Conservation (phyloP, 2,329 filamentous ascomycete genomes). For the Scedosporium boydii region DNA sequence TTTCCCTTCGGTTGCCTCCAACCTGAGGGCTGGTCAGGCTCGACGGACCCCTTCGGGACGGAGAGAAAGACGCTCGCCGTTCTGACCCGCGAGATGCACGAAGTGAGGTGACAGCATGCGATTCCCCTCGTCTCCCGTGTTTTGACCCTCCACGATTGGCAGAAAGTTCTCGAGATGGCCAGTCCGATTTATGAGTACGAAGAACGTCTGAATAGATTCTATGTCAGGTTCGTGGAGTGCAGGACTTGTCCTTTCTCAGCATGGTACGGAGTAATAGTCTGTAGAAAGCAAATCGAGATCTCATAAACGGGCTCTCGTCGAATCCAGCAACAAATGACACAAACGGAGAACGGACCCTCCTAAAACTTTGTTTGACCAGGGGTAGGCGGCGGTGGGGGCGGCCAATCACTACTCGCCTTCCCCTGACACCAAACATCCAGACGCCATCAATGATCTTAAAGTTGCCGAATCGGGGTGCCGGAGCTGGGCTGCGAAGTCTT, state of each 20-base stretch:
- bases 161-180: background rate
- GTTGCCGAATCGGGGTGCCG: background rate
- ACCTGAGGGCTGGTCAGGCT: background rate
- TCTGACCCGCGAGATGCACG: background rate
- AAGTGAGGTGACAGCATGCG: background rate
- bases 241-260: too few species aligned
- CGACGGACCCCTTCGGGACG: background rate
- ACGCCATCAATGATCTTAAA: background rate
- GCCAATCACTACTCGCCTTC: background rate
- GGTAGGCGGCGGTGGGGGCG: background rate
- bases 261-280: too few species aligned
- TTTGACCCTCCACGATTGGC: background rate
- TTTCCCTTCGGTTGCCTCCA: background rate
- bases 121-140: background rate
- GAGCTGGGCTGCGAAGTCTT: too few species aligned
- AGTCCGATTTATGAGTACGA: background rate
- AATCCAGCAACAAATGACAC: too few species aligned
- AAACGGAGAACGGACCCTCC: background rate
- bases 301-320: too few species aligned
- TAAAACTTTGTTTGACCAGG: background rate
- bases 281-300: too few species aligned
- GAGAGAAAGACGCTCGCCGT: background rate
- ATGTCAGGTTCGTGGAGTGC: background rate
- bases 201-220: background rate
- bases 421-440: background rate